A percentile compares a stretch with the other conserved stretches of the same genome.
Conservation (phyloP, 179 eudicot species). For the Actinidia arguta region DNA sequence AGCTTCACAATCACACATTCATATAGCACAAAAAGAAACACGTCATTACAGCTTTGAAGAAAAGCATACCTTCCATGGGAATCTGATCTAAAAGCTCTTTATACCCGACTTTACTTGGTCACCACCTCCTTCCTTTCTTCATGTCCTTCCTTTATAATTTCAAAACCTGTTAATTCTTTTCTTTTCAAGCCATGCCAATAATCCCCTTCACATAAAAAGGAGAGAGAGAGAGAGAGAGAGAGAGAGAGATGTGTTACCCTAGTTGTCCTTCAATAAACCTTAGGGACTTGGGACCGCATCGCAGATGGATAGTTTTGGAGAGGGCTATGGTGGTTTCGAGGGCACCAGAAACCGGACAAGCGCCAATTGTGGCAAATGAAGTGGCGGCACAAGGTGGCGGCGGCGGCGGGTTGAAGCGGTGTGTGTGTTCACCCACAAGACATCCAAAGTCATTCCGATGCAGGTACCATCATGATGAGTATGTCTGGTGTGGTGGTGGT, state of each 20-base stretch:
- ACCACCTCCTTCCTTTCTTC: constrained; percentile 33
- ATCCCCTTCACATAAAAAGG: neutral
- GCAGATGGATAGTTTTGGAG: constrained; percentile 24
- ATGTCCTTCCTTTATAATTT: constrained; percentile 24
- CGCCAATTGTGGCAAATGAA: neutral
- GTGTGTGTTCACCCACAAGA: constrained; percentile 74
- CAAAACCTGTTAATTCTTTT: constrained; percentile 20
- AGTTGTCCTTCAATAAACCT: constrained; percentile 29
- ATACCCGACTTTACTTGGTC: constrained; percentile 66
- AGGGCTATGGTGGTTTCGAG: neutral
- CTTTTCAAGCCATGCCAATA: neutral
- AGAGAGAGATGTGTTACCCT: constrained; percentile 46
- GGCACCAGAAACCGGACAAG: neutral
- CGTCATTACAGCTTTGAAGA: neutral
- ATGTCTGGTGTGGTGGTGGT: constrained; percentile 52
- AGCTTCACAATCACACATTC: constrained; percentile 10
- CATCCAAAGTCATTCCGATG: constrained; percentile 81
- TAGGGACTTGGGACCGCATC: constrained; percentile 14
- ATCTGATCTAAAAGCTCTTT: constrained; percentile 40
- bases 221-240: neutral
- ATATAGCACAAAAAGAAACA: neutral
- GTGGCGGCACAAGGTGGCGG: constrained; percentile 14
- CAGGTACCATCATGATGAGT: constrained; percentile 59
- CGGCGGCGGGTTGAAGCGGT: constrained; percentile 35
- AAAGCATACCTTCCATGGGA: constrained; percentile 39